Percentiles rank a stretch among this genome's conserved stretches.
Evolutionary conservation across 2,329 filamentous ascomycete genomes (phyloP).

Genomic region (Blastomyces emzantsi): DNA sequence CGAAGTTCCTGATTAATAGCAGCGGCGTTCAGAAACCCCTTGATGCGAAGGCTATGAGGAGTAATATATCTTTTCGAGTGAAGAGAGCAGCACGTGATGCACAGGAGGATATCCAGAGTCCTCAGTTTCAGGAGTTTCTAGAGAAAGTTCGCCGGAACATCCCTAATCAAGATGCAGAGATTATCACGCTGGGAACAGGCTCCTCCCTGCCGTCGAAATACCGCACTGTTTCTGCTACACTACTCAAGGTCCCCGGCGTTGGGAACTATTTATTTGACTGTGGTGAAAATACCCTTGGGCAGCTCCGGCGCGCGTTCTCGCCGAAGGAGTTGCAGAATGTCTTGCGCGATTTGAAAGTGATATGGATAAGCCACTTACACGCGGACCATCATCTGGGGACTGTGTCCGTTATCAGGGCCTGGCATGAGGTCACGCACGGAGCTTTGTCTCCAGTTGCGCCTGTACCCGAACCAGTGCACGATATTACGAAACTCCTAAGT

Average conservation of each 20-base stretch:
- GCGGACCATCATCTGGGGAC: slow-evolving; percentile 93
- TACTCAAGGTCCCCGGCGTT: slow-evolving; percentile 71
- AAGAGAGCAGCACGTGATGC: slow-evolving; percentile 3
- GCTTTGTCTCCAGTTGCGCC: slow-evolving; percentile 23
- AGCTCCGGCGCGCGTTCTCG: slow-evolving; percentile 66
- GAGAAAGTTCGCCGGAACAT: slow-evolving; percentile 52
- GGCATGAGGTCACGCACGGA: slow-evolving; percentile 54
- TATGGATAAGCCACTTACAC: slow-evolving; percentile 94
- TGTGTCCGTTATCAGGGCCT: slow-evolving; percentile 69
- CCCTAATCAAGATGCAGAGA: slow-evolving; percentile 65
- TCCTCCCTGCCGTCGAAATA: slow-evolving; percentile 87
- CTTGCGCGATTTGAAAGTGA: slow-evolving; percentile 65
- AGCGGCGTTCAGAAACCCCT: slow-evolving; percentile 23
- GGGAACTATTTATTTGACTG: slow-evolving; percentile 89
- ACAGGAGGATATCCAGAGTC: slow-evolving; percentile 23
- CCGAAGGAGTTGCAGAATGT: slow-evolving; percentile 57
- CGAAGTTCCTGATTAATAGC: slow-evolving; percentile 33
- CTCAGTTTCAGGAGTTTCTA: slow-evolving; percentile 26
- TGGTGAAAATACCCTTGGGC: slow-evolving; percentile 86
- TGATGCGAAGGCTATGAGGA: slow-evolving; percentile 19
- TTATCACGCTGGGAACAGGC: slow-evolving; percentile 83
- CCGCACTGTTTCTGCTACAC: slow-evolving; percentile 84
- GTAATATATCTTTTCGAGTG: not conserved
- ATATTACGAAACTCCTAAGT: slow-evolving; percentile 30
- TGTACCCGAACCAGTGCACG: slow-evolving; percentile 29